Percentiles rank a stretch among this genome's conserved stretches.
These are phyloP conservation scores for Fusarium goolgardi DNA, from an alignment of 2,329 filamentous ascomycete species.

Conservation along the genomic window DNA sequence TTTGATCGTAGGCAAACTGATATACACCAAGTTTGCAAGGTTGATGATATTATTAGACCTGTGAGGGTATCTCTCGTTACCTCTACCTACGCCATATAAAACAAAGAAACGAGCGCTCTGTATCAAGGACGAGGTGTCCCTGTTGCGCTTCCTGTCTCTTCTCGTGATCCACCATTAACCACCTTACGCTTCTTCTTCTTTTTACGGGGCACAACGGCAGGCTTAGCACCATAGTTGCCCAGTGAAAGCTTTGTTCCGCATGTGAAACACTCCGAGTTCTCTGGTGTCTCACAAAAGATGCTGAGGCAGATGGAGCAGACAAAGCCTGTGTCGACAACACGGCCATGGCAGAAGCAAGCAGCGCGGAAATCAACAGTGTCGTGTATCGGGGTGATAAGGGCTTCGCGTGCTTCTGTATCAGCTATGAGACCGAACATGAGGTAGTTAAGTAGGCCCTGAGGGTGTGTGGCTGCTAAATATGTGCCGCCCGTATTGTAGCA, in stretches of 20 bases:
- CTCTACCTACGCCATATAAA: constrained; percentile 42
- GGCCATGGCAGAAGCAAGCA: constrained; percentile 97
- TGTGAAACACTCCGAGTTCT: constrained; percentile 78
- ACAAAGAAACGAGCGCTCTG: neutral
- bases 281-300: constrained; percentile 81
- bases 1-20: neutral
- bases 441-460: constrained; percentile 85
- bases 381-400: constrained; percentile 81
- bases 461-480: constrained; percentile 65
- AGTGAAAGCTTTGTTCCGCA: constrained; percentile 83
- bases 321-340: constrained; percentile 90
- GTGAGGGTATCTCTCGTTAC: constrained; percentile 43
- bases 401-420: constrained; percentile 63
- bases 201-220: constrained; percentile 76
- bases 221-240: constrained; percentile 79
- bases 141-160: constrained; percentile 69
- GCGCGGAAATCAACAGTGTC: constrained; percentile 95
- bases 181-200: constrained; percentile 82
- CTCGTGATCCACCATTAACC: constrained; percentile 63
- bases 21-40: neutral
- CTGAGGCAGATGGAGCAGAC: constrained; percentile 97
- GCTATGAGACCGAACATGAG: constrained; percentile 95
- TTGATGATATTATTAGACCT: neutral
- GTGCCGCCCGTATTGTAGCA: constrained; percentile 70
- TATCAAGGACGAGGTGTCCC: constrained; percentile 65